These are phyloP conservation scores for Phragmites australis DNA, from an alignment of 176 grass and related monocot species.

Conservation along the genomic window DNA sequence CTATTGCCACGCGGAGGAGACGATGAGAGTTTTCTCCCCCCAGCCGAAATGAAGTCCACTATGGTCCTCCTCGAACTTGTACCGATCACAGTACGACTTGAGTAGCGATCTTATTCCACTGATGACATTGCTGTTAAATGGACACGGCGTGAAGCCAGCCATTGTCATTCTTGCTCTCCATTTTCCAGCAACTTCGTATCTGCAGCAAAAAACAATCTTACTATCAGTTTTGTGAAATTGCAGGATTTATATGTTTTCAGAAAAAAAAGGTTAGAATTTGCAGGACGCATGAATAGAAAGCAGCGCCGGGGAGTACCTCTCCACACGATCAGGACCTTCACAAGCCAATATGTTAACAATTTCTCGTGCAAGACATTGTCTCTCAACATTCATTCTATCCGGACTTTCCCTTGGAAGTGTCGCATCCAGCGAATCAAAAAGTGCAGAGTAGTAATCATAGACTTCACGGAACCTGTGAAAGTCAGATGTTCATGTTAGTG, in stretches of 20 bases:
- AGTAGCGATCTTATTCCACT: slow-evolving; percentile 56
- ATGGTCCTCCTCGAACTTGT: slow-evolving; percentile 74
- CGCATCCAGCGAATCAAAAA: slow-evolving; percentile 92
- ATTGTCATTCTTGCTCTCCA: slow-evolving; percentile 95
- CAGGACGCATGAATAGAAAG: background rate
- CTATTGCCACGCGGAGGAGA: slow-evolving; percentile 89
- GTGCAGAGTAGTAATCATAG: slow-evolving; percentile 88
- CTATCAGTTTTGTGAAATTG: background rate
- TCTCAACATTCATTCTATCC: slow-evolving; percentile 95
- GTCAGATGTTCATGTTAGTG: slow-evolving; percentile 15
- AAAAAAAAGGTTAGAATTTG: background rate
- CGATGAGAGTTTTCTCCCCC: slow-evolving; percentile 83
- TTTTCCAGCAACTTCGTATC: slow-evolving; percentile 94
- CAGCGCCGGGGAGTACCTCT: slow-evolving; percentile 61
- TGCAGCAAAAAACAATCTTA: slow-evolving; percentile 35
- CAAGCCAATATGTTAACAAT: slow-evolving; percentile 96
- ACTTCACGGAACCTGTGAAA: slow-evolving; percentile 82
- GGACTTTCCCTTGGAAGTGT: slow-evolving; percentile 88
- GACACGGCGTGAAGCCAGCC: slow-evolving; percentile 73
- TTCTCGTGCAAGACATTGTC: slow-evolving; percentile 91
- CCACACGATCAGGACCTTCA: slow-evolving; percentile 95
- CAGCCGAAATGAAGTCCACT: slow-evolving; percentile 88
- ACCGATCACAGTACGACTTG: slow-evolving; percentile 77
- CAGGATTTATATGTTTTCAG: background rate
- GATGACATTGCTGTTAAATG: slow-evolving; percentile 65